phyloP scores from a whole-genome alignment of 2,329 filamentous ascomycete species.

The Pseudogymnoascus sp. region DNA sequence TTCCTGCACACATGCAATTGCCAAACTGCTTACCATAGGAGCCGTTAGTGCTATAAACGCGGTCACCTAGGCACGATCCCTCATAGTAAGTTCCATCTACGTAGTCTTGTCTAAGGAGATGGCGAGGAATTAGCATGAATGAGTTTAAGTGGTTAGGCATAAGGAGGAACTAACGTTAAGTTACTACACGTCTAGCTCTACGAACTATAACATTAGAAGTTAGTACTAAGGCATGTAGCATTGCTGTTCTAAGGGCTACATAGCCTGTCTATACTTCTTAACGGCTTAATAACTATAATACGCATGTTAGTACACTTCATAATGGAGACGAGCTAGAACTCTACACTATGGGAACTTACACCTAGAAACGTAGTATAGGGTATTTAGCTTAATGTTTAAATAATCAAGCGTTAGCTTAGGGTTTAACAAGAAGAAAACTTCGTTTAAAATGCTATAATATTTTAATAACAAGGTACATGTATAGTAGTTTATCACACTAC shows the following conservation, averaged over 20 bases:
- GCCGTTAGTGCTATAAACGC: slow-evolving; percentile 29
- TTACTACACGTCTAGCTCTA: slow-evolving; percentile 28
- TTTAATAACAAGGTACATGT: too few relatives aligned
- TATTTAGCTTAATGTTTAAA: too few relatives aligned
- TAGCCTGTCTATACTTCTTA: slow-evolving; percentile 22
- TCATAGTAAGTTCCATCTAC: slow-evolving; percentile 29
- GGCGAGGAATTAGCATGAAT: slow-evolving; percentile 3
- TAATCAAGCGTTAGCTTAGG: too few relatives aligned
- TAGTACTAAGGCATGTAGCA: slow-evolving; percentile 28
- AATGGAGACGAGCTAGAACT: too few relatives aligned
- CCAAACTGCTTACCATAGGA: slow-evolving; percentile 28
- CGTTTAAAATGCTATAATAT: too few relatives aligned
- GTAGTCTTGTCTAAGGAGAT: slow-evolving; percentile 26
- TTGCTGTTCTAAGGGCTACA: slow-evolving; percentile 29
- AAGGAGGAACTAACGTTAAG: slow-evolving; percentile 19
- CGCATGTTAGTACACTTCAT: background rate
- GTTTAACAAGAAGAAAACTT: too few relatives aligned
- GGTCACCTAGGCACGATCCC: slow-evolving; percentile 27
- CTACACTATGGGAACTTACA: slow-evolving; percentile 28
- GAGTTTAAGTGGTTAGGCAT: background rate
- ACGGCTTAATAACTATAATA: slow-evolving; percentile 23
- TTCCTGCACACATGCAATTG: slow-evolving; percentile 26
- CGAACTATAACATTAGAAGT: slow-evolving; percentile 29
- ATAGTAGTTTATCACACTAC: too few relatives aligned
- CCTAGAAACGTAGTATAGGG: slow-evolving; percentile 21